Evolutionary conservation across 2,329 filamentous ascomycete genomes (phyloP).

Genomic region (Diplodia scrobiculata): DNA sequence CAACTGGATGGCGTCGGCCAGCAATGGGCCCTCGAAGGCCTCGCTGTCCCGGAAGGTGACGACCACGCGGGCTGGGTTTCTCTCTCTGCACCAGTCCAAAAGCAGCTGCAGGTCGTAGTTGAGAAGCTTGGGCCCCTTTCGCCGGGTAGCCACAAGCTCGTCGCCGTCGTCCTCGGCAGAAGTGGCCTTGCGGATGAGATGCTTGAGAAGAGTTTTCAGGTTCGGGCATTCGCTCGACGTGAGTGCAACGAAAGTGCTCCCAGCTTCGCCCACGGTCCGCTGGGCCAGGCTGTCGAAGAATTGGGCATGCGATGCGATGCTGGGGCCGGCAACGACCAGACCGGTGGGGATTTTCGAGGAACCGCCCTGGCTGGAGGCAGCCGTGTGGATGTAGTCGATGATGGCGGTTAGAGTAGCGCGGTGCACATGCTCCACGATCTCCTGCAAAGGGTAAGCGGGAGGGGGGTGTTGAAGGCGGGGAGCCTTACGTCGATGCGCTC

Average conservation of each 20-base stretch:
- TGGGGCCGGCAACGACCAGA: slow-evolving; percentile 76
- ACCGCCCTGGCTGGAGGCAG: slow-evolving; percentile 34
- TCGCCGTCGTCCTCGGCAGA: slow-evolving; percentile 57
- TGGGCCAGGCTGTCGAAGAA: slow-evolving; percentile 61
- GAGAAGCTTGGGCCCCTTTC: slow-evolving; percentile 66
- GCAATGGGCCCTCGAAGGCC: slow-evolving; percentile 71
- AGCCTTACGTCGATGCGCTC: slow-evolving; percentile 61
- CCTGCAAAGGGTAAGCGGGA: slow-evolving; percentile 33
- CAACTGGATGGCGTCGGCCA: slow-evolving; percentile 70
- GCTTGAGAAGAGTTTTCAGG: slow-evolving; percentile 71
- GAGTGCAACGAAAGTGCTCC: slow-evolving; percentile 65
- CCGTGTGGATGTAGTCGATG: slow-evolving; percentile 44
- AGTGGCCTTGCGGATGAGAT: slow-evolving; percentile 69
- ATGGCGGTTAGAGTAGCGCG: slow-evolving; percentile 45
- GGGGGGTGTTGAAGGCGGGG: neutral
- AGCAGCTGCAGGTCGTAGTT: slow-evolving; percentile 79
- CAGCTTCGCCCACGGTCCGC: neutral
- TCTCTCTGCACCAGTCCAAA: slow-evolving; percentile 59
- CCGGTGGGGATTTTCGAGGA: slow-evolving; percentile 63
- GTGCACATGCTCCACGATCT: slow-evolving; percentile 46
- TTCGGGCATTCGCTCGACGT: slow-evolving; percentile 72
- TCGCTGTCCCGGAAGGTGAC: slow-evolving; percentile 80
- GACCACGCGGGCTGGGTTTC: slow-evolving; percentile 62
- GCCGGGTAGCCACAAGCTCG: slow-evolving; percentile 35
- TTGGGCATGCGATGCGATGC: slow-evolving; percentile 72